Evolutionary conservation across 495 filamentous ascomycete genomes (phyloP).

Genomic region (Penicillium tannophilum): DNA sequence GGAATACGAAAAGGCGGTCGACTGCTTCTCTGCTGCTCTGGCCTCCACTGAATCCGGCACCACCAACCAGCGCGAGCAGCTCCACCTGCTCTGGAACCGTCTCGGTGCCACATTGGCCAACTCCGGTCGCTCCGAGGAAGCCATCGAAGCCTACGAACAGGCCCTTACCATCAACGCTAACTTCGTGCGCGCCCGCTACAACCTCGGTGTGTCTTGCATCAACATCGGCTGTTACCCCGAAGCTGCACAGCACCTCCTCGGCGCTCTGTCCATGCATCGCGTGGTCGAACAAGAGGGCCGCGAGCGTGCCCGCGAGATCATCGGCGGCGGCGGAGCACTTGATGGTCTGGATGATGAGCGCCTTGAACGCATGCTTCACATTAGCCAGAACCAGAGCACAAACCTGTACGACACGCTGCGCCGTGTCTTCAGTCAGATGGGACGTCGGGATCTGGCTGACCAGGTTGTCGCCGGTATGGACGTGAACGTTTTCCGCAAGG

Average conservation of each 20-base stretch:
- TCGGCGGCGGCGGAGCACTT: constrained; percentile 57
- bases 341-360: constrained; percentile 63
- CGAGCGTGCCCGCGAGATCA: constrained; percentile 80
- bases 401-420: constrained; percentile 93
- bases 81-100: constrained; percentile 96
- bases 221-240: constrained; percentile 95
- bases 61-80: constrained; percentile 71
- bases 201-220: constrained; percentile 94
- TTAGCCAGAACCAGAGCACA: constrained; percentile 88
- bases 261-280: constrained; percentile 94
- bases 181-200: constrained; percentile 96
- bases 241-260: constrained; percentile 92
- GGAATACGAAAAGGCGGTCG: constrained; percentile 97
- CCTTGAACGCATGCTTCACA: constrained; percentile 74
- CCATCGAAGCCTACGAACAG: constrained; percentile 93
- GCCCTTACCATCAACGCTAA: constrained; percentile 87
- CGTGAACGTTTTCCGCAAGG: constrained; percentile 81
- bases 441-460: constrained; percentile 81
- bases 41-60: constrained; percentile 77
- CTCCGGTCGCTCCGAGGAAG: constrained; percentile 87
- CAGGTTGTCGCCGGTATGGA: constrained; percentile 87
- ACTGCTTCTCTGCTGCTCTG: constrained; percentile 93
- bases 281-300: constrained; percentile 83
- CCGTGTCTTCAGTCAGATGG: constrained; percentile 94
- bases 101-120: constrained; percentile 97